Conservation (phyloP, 1,139 yeast genomes). For the Yamadazyma membranifaciens region DNA sequence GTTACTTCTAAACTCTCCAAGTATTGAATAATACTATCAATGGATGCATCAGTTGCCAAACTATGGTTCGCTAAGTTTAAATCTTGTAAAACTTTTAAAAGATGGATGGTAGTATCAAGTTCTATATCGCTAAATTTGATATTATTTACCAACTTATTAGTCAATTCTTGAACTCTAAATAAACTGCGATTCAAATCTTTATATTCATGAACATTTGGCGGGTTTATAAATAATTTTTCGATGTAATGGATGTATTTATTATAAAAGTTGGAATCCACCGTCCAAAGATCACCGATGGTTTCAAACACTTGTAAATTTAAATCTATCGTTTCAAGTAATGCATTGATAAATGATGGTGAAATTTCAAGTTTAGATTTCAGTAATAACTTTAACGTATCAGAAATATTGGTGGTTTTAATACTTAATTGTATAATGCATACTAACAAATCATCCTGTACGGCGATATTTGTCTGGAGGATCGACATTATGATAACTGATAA, state of each 20-base stretch:
- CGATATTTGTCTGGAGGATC: constrained; percentile 6
- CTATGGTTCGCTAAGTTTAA: constrained; percentile 5
- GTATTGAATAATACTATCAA: constrained; percentile 1
- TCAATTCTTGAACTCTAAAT: constrained; percentile 26
- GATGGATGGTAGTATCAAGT: constrained; percentile 3
- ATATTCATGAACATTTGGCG: constrained; percentile 39
- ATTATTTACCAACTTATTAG: constrained; percentile 3
- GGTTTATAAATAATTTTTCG: constrained; percentile 27
- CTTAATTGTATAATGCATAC: constrained; percentile 15
- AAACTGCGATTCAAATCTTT: constrained; percentile 29
- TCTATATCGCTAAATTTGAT: not conserved
- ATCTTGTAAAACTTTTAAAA: constrained; percentile 5
- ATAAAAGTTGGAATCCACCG: constrained; percentile 23
- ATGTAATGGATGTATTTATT: constrained; percentile 23
- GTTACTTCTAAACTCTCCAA: constrained; percentile 2
- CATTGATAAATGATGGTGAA: constrained; percentile 19
- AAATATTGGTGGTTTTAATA: constrained; percentile 8
- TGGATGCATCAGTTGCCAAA: not conserved
- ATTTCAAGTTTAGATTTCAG: constrained; percentile 12
- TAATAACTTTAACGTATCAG: constrained; percentile 14
- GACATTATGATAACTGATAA: constrained; percentile 23
- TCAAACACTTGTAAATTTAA: constrained; percentile 26
- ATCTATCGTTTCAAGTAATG: constrained; percentile 22
- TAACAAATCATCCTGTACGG: constrained; percentile 8
- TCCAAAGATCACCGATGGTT: constrained; percentile 14